phyloP scores from a whole-genome alignment of 331 rosid genomes.

The Quercus phellos region DNA sequence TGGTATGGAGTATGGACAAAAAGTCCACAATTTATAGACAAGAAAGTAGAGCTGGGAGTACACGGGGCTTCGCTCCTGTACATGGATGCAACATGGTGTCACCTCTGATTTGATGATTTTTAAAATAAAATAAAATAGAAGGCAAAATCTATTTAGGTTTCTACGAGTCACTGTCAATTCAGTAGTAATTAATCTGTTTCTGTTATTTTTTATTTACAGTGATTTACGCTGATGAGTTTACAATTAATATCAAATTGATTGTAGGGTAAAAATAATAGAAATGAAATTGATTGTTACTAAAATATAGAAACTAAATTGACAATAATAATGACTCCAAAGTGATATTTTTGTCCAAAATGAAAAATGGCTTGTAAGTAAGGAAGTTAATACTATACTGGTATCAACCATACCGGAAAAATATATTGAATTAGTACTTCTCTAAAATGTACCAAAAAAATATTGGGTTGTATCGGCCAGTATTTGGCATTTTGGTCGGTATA shows the following conservation, averaged over 20 bases:
- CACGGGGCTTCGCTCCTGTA: neutral
- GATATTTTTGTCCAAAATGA: no score
- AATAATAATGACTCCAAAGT: no score
- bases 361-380: rapidly evolving
- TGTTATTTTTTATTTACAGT: rapidly evolving
- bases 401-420: rapidly evolving
- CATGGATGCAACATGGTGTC: neutral
- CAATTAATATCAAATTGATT: rapidly evolving
- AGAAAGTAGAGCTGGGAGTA: neutral
- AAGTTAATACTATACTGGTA: no score
- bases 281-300: rapidly evolving
- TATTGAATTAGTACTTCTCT: rapidly evolving
- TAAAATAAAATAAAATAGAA: no score
- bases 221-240: rapidly evolving
- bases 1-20: constrained; percentile 7
- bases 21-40: constrained; percentile 12
- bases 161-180: no score
- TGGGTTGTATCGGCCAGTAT: rapidly evolving
- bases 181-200: rapidly evolving
- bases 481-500: no score
- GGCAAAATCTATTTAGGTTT: no score
- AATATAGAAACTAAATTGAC: no score
- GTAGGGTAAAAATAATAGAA: rapidly evolving
- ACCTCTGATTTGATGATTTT: no score
- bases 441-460: no score